Evolutionary conservation across 371 early-diverging fungal genomes (phyloP).

Genomic region (Chytridium lagenaria): DNA sequence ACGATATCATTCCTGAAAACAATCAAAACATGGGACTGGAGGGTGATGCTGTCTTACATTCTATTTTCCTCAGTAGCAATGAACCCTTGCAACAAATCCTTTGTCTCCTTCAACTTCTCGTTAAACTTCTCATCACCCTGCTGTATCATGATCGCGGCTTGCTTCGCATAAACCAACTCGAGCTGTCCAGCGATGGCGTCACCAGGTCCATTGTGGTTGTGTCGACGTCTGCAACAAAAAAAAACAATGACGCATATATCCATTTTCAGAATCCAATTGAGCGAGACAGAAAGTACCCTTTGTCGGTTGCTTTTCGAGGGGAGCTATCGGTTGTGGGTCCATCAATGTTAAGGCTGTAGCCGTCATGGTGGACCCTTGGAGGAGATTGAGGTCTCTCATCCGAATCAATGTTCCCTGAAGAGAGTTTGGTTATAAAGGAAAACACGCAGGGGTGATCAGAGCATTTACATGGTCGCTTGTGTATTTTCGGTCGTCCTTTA

Average conservation of each 20-base stretch:
- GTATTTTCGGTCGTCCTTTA: no score
- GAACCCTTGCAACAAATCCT: neutral
- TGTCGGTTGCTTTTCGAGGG: neutral
- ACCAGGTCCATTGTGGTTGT: neutral
- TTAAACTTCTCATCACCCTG: conserved; percentile 7
- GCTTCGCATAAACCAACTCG: conserved; percentile 4
- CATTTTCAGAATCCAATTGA: neutral
- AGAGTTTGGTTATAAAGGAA: no score
- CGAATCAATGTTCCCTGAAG: no score
- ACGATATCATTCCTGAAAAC: neutral
- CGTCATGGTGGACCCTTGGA: neutral
- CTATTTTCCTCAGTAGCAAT: neutral
- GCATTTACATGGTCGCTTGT: no score
- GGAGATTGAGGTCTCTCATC: neutral
- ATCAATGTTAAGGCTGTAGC: neutral
- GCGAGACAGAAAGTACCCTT: neutral
- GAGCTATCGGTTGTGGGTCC: neutral
- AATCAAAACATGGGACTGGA: no score
- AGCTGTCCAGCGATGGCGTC: conserved; percentile 9
- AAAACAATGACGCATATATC: neutral
- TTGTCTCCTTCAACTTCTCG: neutral
- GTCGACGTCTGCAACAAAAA: neutral
- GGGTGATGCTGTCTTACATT: neutral
- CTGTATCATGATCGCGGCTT: neutral
- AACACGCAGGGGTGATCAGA: no score